Evolutionary conservation across 2,329 filamentous ascomycete species (phyloP), one percentile per base, ranked within the genome.

Genomic region (Calycina herbarum): DNA sequence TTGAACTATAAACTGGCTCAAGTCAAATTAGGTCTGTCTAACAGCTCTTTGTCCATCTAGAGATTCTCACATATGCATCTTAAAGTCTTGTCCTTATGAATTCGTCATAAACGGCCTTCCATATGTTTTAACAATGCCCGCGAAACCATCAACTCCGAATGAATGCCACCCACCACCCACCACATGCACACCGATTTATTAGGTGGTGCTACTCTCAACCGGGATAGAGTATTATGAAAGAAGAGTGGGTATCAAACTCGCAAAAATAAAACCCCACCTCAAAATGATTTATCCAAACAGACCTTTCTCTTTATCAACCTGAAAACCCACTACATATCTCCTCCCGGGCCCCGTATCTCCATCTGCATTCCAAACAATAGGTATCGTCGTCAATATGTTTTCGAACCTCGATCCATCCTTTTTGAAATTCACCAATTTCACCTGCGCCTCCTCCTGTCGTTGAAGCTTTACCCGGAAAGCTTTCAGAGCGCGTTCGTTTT

Each of bases 401-500:
- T 29, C 56, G 29, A 57, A 57, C 29, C 24, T 33, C 7, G 24
- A 11, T 5, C 56, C 56, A 27, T 57, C 56, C 56, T 31, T 57
- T 8, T 27, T 33, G 27, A 57, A 57, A 17, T 57, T 57, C 4
- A 57, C 17, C 15, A 57, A 20, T n/a, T 17, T 57, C 29, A 57
- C 56, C 15, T 57, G 56, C 56, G 56, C 13, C 56, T 57, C 56
- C n/a, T 33, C 24, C 3, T 20, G 24, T 5, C 27, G 27, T 15
- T 33, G 24, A 7, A 57, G 56, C n/a, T 35, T 35, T 31, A 15
- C 15, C 17, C 56, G 56, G n/a, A 57, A 57, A 17, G 13, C 3
- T n/a, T 57, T 35, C 13, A 96, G 91, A 0, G 93, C 91, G 60
- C 89, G 85, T 66, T 94, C 89, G 73, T 96, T 94, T 38, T 94